These are phyloP conservation scores for Trichosporon asahii DNA, from an alignment of 1,284 basidiomycete species.

Conservation along the genomic window DNA sequence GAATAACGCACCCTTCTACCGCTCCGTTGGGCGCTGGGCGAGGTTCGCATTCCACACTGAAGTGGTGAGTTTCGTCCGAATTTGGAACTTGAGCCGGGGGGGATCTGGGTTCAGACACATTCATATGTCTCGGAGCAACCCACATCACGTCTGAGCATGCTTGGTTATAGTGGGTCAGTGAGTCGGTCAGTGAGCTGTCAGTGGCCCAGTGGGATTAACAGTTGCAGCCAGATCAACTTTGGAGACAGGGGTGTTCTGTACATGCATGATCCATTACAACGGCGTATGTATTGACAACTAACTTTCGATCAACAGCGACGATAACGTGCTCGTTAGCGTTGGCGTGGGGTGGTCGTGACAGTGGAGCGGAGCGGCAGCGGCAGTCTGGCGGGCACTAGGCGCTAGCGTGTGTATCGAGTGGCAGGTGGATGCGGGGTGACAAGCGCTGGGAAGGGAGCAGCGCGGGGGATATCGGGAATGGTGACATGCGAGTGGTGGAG, in stretches of 20 bases:
- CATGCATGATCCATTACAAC: slow-evolving; percentile 7
- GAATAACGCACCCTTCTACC: neutral
- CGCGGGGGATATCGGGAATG: neutral
- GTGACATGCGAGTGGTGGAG: neutral
- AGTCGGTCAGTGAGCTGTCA: neutral
- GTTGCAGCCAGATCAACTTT: neutral
- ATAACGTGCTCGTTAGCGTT: neutral
- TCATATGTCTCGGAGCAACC: neutral
- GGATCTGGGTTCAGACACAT: neutral
- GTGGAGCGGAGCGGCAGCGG: neutral
- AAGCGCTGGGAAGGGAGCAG: neutral
- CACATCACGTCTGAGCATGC: neutral
- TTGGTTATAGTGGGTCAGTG: neutral
- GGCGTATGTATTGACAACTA: neutral
- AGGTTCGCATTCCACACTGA: neutral
- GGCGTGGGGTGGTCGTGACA: neutral
- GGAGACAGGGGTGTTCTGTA: neutral
- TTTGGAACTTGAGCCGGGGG: neutral
- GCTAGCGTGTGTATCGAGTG: slow-evolving; percentile 3
- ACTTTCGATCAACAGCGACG: neutral
- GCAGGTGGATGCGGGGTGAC: neutral
- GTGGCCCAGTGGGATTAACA: neutral
- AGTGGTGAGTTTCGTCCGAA: neutral
- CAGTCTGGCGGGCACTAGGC: neutral
- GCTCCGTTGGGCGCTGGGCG: too few species aligned